Conservation (phyloP, 2,329 filamentous ascomycete species). For the Scedosporium boydii region DNA sequence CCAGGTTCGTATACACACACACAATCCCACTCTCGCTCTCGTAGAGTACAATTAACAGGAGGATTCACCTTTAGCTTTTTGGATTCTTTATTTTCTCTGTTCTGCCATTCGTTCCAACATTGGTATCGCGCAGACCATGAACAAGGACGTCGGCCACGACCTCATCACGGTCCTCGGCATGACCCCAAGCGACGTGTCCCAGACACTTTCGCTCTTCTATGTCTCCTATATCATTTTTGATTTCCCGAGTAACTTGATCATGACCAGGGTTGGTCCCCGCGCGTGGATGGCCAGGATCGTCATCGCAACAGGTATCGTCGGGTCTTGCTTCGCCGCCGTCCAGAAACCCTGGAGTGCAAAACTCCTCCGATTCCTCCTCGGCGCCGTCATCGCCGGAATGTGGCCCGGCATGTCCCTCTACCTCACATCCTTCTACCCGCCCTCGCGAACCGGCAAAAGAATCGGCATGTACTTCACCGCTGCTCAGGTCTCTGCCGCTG, state of each 20-base stretch:
- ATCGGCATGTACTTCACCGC: conserved; percentile 89
- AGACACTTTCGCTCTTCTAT: conserved; percentile 80
- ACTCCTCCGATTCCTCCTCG: conserved; percentile 74
- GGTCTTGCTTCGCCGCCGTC: conserved; percentile 74
- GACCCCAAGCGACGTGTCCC: conserved; percentile 68
- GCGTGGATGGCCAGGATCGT: conserved; percentile 92
- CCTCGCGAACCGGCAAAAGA: conserved; percentile 73
- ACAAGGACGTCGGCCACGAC: conserved; percentile 59
- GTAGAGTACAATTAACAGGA: neutral
- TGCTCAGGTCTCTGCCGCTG: conserved; percentile 77
- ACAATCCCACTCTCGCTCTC: neutral
- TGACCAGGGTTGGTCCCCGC: conserved; percentile 75
- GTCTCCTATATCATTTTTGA: conserved; percentile 89
- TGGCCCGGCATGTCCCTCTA: conserved; percentile 96
- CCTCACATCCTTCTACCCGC: conserved; percentile 83
- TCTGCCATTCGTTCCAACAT: conserved; percentile 88
- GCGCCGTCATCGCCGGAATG: conserved; percentile 83
- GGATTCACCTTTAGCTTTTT: conserved; percentile 51
- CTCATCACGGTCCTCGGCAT: conserved; percentile 63
- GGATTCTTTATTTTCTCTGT: conserved; percentile 85
- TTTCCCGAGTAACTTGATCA: conserved; percentile 77
- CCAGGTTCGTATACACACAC: conserved; percentile 29
- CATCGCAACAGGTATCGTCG: conserved; percentile 75
- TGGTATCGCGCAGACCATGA: conserved; percentile 93
- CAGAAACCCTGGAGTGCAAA: conserved; percentile 78